A percentile compares a stretch with the other conserved stretches of the same genome.
These are phyloP conservation scores for Diaporthe caulivora DNA, from an alignment of 2,329 filamentous ascomycete genomes.

Conservation along the genomic window DNA sequence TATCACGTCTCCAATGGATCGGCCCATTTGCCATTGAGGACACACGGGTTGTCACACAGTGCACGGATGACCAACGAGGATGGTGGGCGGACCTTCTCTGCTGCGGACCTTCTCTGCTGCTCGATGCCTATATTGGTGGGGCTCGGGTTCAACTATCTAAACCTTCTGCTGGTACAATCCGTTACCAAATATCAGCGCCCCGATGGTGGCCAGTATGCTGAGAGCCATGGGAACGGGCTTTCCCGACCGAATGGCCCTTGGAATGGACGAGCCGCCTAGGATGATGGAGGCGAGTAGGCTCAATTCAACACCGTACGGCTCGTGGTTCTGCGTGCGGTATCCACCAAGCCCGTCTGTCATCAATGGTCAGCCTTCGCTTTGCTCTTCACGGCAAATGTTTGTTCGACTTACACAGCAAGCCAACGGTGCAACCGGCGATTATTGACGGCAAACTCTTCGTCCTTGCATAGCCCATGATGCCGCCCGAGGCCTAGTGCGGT, in stretches of 20 bases:
- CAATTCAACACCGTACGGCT: slow-evolving; percentile 87
- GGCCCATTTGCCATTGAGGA: background rate
- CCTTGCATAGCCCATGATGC: slow-evolving; percentile 86
- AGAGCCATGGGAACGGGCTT: slow-evolving; percentile 89
- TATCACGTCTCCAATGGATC: background rate
- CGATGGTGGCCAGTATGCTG: slow-evolving; percentile 83
- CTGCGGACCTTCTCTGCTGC: background rate
- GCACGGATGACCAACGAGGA: background rate
- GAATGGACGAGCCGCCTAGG: slow-evolving; percentile 85
- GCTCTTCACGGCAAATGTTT: background rate
- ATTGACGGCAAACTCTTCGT: slow-evolving; percentile 90
- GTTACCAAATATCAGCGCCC: slow-evolving; percentile 82
- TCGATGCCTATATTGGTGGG: background rate
- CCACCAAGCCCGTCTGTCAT: slow-evolving; percentile 79
- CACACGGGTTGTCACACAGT: background rate
- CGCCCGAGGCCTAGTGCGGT: slow-evolving; percentile 75
- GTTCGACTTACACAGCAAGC: slow-evolving; percentile 67
- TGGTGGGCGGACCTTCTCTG: background rate
- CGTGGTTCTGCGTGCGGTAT: slow-evolving; percentile 79
- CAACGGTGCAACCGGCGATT: slow-evolving; percentile 86
- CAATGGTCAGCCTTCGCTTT: background rate
- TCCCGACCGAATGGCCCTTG: slow-evolving; percentile 82
- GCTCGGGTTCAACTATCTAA: background rate
- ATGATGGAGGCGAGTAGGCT: slow-evolving; percentile 90
- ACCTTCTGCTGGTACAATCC: slow-evolving; percentile 53